Evolutionary conservation across 129 eudicot species (phyloP).

Genomic region (Heracleum sosnowskyi): DNA sequence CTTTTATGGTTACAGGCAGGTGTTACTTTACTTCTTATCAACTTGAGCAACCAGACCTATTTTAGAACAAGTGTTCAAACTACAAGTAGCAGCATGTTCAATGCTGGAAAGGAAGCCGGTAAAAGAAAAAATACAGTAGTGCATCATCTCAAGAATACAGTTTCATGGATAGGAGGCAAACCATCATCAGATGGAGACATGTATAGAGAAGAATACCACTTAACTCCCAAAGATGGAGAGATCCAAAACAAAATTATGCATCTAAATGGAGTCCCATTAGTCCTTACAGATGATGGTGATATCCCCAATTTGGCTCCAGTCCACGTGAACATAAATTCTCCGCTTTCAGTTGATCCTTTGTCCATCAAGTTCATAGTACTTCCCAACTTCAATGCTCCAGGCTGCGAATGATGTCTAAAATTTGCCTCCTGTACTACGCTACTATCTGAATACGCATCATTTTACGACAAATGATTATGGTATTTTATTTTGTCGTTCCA

Average conservation of each 20-base stretch:
- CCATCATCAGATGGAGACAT: conserved; percentile 49
- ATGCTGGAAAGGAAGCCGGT: conserved; percentile 11
- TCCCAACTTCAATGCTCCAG: conserved; percentile 69
- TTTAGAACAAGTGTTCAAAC: conserved; percentile 41
- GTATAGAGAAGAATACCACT: conserved; percentile 68
- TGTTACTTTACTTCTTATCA: conserved; percentile 76
- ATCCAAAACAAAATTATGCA: conserved; percentile 57
- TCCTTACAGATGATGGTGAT: conserved; percentile 40
- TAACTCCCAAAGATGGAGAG: conserved; percentile 59
- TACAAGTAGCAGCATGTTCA: conserved; percentile 24
- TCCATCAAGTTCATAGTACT: conserved; percentile 78
- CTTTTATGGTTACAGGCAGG: conserved; percentile 47
- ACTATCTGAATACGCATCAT: not conserved
- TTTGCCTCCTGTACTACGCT: not conserved
- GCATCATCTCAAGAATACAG: conserved; percentile 47
- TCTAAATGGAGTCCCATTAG: conserved; percentile 59
- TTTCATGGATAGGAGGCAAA: conserved; percentile 84
- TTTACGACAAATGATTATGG: not conserved
- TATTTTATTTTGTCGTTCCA: not conserved
- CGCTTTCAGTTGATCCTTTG: conserved; percentile 44
- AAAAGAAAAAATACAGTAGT: conserved; percentile 20
- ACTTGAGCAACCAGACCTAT: conserved; percentile 66
- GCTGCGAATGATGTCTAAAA: conserved; percentile 33
- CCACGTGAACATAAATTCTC: conserved; percentile 30
- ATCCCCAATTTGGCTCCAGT: conserved; percentile 48